Evolutionary conservation across 2,329 filamentous ascomycete species (phyloP), one percentile per base, ranked within the genome.

Genomic region (Penicillium palitans): DNA sequence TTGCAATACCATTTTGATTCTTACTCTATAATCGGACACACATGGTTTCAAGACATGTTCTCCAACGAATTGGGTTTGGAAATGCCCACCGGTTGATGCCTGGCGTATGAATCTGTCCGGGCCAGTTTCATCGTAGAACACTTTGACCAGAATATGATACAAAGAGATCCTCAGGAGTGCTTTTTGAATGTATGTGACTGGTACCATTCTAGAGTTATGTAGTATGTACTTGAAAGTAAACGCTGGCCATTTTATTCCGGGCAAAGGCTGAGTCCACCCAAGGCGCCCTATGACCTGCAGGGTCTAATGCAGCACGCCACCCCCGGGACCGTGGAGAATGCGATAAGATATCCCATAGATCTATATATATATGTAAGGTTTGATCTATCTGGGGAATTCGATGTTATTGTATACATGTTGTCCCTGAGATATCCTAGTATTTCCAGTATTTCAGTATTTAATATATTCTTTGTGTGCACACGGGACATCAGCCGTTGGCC

Each of bases 1-100:
- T 68, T 72, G 66, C 70, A 75, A 72, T 72, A 72, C 67, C 66
- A 74, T 68, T 68, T 66, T 64, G 55, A 63, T 70, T 62, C 55
- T 60, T 53, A 31, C 52, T 41, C 37, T 50, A 41, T 27, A 35
- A 8, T 24, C n/a, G 17, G 35, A 27, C 31, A n/a, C 13, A n/a
- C 21, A 21, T 41, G 37, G 19, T 19, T 31, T 27, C 46, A 44
- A 12, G 37, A 39, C 46, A 42, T 51, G 46, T 51, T 44, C 17
- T 37, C 13, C 35, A 56, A n/a, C 29, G 46, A 27, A 17, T 53
- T 44, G 45, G 19, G 46, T 13, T 35, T 24, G 46, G 52, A 37
- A 44, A 25, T 51, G 19, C 37, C 37, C 31, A 1, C 12, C 15
- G 17, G 27, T 33, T 49, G 19, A 50, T 49, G 37, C 15, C 46